Percentiles rank a stretch among this genome's conserved stretches.
phyloP scores from a whole-genome alignment of 768 basidiomycete genomes.

The Pleurotus platypus region DNA sequence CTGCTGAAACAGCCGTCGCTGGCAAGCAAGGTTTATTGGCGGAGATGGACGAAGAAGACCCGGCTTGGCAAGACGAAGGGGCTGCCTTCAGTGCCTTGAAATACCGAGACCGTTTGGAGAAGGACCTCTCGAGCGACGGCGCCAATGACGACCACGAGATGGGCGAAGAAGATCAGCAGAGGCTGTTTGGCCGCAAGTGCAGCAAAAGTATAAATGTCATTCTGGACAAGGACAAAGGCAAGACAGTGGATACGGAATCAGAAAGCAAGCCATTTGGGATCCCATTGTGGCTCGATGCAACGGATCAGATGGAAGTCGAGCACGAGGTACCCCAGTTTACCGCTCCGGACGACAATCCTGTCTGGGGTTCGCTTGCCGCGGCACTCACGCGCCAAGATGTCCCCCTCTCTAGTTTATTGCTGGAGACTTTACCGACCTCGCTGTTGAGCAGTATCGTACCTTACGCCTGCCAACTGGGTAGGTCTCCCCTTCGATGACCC shows the following conservation, averaged over 20 bases:
- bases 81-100: constrained; percentile 35
- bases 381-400: constrained; percentile 18
- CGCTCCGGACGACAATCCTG: constrained; percentile 12
- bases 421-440: background rate
- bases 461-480: constrained; percentile 43
- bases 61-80: constrained; percentile 31
- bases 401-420: background rate
- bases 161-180: constrained; percentile 28
- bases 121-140: background rate
- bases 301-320: constrained; percentile 9
- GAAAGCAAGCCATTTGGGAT: constrained; percentile 24
- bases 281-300: constrained; percentile 22
- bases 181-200: constrained; percentile 35
- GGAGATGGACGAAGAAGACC: constrained; percentile 29
- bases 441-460: constrained; percentile 21
- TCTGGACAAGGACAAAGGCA: constrained; percentile 35
- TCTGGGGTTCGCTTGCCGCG: constrained; percentile 24
- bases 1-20: constrained; percentile 38
- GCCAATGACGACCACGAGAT: constrained; percentile 20
- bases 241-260: constrained; percentile 19
- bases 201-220: constrained; percentile 43
- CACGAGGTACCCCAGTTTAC: constrained; percentile 12
- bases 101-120: constrained; percentile 14
- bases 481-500: background rate
- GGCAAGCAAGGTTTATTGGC: constrained; percentile 26